phyloP scores from a whole-genome alignment of 140 eudicot species.

The Senecio squalidus region DNA sequence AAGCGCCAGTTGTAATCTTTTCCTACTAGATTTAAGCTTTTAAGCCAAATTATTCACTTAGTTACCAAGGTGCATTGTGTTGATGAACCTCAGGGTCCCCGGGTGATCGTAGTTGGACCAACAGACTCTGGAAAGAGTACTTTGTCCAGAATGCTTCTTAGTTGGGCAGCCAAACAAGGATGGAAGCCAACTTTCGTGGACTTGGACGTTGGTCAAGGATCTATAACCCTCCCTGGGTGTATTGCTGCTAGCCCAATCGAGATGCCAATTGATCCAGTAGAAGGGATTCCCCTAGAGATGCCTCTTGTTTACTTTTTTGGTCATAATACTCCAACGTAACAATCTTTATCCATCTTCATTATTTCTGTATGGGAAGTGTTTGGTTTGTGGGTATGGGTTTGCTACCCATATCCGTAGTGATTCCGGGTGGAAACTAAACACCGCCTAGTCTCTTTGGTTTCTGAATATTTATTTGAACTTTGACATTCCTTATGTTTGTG shows the following conservation, averaged over 20 bases:
- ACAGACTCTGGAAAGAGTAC: constrained; percentile 98
- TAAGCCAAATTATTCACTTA: background rate
- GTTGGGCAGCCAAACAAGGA: constrained; percentile 99
- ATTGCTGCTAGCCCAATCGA: constrained; percentile 95
- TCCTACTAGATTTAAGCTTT: background rate
- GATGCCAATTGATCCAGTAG: constrained; percentile 93
- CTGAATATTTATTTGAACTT: background rate
- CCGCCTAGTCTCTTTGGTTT: background rate
- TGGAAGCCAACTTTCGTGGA: constrained; percentile 99
- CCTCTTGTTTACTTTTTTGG: constrained; percentile 89
- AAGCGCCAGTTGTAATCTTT: background rate
- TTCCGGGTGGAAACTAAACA: background rate
- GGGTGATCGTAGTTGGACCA: constrained; percentile 97
- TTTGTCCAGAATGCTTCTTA: constrained; percentile 95
- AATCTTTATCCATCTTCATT: background rate
- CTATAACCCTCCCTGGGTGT: constrained; percentile 84
- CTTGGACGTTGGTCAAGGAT: constrained; percentile 94
- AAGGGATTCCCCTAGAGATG: constrained; percentile 97
- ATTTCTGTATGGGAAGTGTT: background rate
- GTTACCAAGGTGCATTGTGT: background rate
- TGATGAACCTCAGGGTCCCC: constrained; percentile 60
- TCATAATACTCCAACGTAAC: constrained; percentile 76
- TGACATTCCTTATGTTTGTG: constrained; percentile 13
- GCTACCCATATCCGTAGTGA: background rate
- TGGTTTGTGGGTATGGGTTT: background rate